Evolutionary conservation across 352 stramenopile species (phyloP), one percentile per base, ranked within the genome.

Genomic region (Globisporangium cederbergense): DNA sequence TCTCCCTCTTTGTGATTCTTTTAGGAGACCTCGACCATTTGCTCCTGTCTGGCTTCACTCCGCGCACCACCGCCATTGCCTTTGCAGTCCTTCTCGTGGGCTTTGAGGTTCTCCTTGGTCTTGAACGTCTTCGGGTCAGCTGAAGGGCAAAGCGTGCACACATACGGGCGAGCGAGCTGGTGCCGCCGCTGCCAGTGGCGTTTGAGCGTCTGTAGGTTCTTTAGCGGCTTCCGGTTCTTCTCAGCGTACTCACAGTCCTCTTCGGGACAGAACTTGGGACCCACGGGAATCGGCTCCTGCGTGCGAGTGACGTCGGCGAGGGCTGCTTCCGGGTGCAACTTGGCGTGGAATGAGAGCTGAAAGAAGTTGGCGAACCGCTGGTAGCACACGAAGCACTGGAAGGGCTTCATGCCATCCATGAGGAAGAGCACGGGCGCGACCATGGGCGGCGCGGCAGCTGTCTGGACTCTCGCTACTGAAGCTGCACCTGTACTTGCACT

Each of bases 111-210:
- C 58, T 90, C 81, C 30, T 74, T 78, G 4, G 81, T 90, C 60
- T 90, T 90, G 66, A 90, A 88, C 30, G 75, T 75, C 61, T 88
- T 90, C 45, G 72, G 74, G 16, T 68, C 64, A 10, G 60, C 63
- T 3, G 74, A 55, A 18, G 75, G 65, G 34, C 81, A 90, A 53
- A 73, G 62, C 1, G 67, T 55, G 61, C 81, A 90, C 45, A 71
- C 62, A 60, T 87, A 85, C n/a, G 81, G 81, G 2, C 81, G 74
- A 1, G 73, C 67, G 18, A 49, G 73, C 64, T 88, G 79, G 63
- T 90, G 81, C 0, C 78, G 74, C 7, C 81, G 81, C 60, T 88
- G 81, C 78, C 79, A 90, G 60, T 90, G 81, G n/a, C 81, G 81
- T 60, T 90, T 90, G 58, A 88, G 68, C 7, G 80, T 90, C 62